These are phyloP conservation scores for Cubamyces lactineus DNA, from an alignment of 768 basidiomycete species.

Conservation along the genomic window DNA sequence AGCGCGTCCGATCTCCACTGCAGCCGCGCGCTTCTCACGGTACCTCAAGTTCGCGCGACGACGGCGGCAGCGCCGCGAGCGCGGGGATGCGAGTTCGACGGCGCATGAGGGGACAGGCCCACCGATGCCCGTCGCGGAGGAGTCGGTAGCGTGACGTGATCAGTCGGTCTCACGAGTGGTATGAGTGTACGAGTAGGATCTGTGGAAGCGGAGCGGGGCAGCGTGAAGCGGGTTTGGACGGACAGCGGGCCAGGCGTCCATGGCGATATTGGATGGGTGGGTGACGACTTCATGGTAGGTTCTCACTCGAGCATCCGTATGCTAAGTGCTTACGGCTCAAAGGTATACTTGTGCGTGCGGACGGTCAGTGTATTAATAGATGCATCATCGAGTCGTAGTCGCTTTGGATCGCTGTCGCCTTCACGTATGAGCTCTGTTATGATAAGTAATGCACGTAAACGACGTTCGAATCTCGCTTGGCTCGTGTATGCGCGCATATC, in stretches of 20 bases:
- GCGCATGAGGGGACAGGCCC: conserved; percentile 34
- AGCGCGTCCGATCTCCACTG: conserved; percentile 28
- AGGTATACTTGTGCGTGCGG: background rate
- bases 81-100: conserved; percentile 14
- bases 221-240: background rate
- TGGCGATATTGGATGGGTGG: no score
- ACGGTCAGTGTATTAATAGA: conserved; percentile 8
- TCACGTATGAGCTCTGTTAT: conserved; percentile 8
- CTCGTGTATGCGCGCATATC: no score
- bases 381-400: background rate
- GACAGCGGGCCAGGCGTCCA: no score
- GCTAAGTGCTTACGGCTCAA: no score
- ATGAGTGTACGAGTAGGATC: conserved; percentile 1
- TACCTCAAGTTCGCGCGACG: conserved; percentile 38
- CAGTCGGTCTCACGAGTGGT: background rate
- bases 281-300: no score
- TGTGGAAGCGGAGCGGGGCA: background rate
- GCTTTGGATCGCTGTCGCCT: conserved; percentile 5
- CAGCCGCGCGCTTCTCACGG: conserved; percentile 37
- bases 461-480: no score
- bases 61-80: conserved; percentile 24
- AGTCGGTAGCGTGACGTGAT: conserved; percentile 11
- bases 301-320: background rate
- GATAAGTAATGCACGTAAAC: conserved; percentile 11
- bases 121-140: conserved; percentile 28